Percentiles rank a stretch among this genome's conserved stretches.
phyloP scores from a whole-genome alignment of 1,139 yeast genomes.

The Debaryomyces coudertii region DNA sequence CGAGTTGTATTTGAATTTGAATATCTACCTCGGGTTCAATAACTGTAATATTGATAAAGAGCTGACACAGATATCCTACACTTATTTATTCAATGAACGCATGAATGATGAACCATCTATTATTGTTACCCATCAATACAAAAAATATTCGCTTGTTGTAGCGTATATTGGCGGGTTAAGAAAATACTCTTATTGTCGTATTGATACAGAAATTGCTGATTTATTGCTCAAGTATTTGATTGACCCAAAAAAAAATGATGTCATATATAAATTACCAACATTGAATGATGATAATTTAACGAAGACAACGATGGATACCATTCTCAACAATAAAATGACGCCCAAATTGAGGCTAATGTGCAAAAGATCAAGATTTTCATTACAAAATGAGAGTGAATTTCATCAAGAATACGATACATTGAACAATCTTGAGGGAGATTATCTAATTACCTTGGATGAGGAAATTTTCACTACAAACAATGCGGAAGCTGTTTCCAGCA shows the following conservation, averaged over 20 bases:
- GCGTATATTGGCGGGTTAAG: conserved; percentile 48
- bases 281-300: conserved; percentile 29
- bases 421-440: conserved; percentile 30
- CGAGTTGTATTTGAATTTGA: conserved; percentile 41
- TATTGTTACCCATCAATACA: conserved; percentile 34
- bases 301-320: conserved; percentile 55
- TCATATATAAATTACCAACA: conserved; percentile 19
- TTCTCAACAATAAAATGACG: conserved; percentile 49
- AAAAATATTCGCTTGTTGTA: conserved; percentile 32
- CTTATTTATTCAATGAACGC: conserved; percentile 26
- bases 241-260: conserved; percentile 15
- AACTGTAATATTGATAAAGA: conserved; percentile 18
- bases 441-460: conserved; percentile 37
- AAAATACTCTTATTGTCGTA: conserved; percentile 42
- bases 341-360: conserved; percentile 51
- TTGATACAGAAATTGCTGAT: conserved; percentile 39
- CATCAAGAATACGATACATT: conserved; percentile 13
- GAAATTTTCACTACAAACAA: conserved; percentile 41
- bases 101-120: conserved; percentile 35
- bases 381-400: conserved; percentile 25
- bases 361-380: conserved; percentile 53
- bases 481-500: conserved; percentile 18
- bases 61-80: conserved; percentile 19
- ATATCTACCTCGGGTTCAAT: conserved; percentile 38
- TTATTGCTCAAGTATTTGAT: conserved; percentile 32